Base-by-base conservation (phyloP, 2,329 filamentous ascomycete species). In the Paecilomyces variotii region DNA sequence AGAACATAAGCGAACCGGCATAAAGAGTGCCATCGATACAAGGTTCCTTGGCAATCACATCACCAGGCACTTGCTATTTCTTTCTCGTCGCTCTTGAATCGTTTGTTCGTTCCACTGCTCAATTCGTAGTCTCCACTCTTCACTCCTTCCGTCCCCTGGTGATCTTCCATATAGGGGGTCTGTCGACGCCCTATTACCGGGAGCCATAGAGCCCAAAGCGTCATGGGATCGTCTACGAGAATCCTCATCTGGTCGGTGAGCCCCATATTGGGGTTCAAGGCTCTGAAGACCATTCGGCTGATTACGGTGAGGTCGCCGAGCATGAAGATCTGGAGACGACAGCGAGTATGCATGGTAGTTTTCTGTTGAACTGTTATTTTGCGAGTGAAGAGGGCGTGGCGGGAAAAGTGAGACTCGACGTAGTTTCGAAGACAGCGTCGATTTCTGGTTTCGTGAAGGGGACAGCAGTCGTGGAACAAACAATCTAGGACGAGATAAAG, bases 101-200 rank as follows among this genome's bases (percentile, higher is more conserved):
- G 71, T 74, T 52, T 68, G 66, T 59, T 72, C 67, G 54, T 73
- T 75, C 73, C 74, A 75, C 56, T 74, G 71, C 52, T 73, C 70
- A 57, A 75, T 74, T 25, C 72, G 69, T 12, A 67, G 63, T 56
- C 73, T 67, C 72, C 73, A 73, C 57, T 71, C 71, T 57, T 74
- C 70, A 9, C 53, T 57, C 27, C 59, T 59, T 14, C 50, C 7
- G 6, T 34, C 52, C 54, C 54, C 35, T 55, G 35, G 54, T 45
- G 55, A 19, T 57, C 55, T 12, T 56, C 53, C 32, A 53, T 34
- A 30, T 11, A 53, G 19, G n/a, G 51, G 26, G 24, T 30, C 52
- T 49, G 27, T 49, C 52, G 27, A 63, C 50, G 28, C 52, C 39
- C 34, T 63, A 54, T 28, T 62, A 63, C 32, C 61, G 58, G 12